Percentiles rank a stretch among this genome's conserved stretches.
phyloP scores from a whole-genome alignment of 768 basidiomycete species.

The Naganishia kalamii region DNA sequence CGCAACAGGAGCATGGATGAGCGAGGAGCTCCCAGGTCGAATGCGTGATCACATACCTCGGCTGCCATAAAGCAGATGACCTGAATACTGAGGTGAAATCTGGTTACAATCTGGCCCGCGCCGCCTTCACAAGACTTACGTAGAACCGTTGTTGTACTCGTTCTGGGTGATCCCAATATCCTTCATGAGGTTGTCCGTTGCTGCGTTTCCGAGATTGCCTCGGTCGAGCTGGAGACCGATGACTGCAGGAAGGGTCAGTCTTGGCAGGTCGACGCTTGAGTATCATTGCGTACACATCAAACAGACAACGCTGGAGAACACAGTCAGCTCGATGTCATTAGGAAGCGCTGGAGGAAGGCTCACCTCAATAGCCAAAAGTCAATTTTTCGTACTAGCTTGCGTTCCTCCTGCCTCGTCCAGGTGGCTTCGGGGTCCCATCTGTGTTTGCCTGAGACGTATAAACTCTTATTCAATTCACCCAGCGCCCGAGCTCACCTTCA shows the following conservation, averaged over 20 bases:
- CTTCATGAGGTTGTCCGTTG: constrained; percentile 34
- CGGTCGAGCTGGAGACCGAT: constrained; percentile 26
- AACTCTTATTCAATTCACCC: not conserved
- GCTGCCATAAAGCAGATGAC: constrained; percentile 12
- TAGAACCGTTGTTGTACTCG: constrained; percentile 37
- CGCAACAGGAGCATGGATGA: constrained; percentile 10
- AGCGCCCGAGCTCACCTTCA: not conserved
- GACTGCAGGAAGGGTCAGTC: not conserved
- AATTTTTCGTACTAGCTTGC: constrained; percentile 22
- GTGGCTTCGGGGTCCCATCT: constrained; percentile 29
- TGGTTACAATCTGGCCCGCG: not conserved
- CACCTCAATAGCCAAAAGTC: constrained; percentile 7
- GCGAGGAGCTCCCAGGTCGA: not conserved
- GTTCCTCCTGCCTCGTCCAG: constrained; percentile 30
- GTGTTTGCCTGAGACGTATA: constrained; percentile 27
- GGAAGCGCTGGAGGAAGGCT: not conserved
- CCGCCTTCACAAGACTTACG: not conserved
- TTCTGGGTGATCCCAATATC: constrained; percentile 43
- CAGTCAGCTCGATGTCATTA: not conserved
- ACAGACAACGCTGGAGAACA: not conserved
- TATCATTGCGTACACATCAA: not conserved
- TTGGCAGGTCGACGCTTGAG: no score
- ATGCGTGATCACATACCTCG: not conserved
- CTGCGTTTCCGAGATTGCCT: constrained; percentile 40
- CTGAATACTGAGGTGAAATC: not conserved